A percentile compares a stretch with the other conserved stretches of the same genome.
Evolutionary conservation across 2,329 filamentous ascomycete species (phyloP).

Genomic region (Apiospora malaysiana): DNA sequence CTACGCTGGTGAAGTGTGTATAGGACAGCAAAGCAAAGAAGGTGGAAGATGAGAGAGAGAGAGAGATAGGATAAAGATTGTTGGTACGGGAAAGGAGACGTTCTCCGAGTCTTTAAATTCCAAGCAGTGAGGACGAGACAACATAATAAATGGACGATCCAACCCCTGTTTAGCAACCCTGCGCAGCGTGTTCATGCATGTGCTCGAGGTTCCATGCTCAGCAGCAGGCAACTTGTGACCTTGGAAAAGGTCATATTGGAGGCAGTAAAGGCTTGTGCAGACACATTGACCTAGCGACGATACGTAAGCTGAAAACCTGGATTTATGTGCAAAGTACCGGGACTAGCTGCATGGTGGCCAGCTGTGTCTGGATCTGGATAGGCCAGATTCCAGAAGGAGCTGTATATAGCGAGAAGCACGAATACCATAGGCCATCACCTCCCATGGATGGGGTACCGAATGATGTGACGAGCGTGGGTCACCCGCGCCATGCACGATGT

Average conservation of each 20-base stretch:
- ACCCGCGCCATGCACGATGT: slow-evolving; percentile 11
- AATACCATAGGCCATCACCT: background rate
- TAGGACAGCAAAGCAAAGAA: background rate
- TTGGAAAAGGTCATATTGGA: slow-evolving; percentile 15
- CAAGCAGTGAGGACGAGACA: background rate
- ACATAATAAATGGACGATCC: background rate
- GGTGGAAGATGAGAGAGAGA: slow-evolving; percentile 2
- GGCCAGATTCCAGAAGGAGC: background rate
- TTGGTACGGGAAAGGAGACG: background rate
- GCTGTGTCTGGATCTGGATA: background rate
- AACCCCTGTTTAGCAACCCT: slow-evolving; percentile 18
- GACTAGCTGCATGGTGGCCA: background rate
- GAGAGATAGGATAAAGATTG: background rate
- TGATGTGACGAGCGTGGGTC: slow-evolving; percentile 2
- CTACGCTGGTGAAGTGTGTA: background rate
- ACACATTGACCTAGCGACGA: slow-evolving; percentile 8
- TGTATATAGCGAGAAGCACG: background rate
- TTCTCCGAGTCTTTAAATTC: slow-evolving; percentile 19
- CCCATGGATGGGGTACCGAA: background rate
- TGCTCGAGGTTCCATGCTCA: slow-evolving; percentile 18
- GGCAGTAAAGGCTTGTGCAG: slow-evolving; percentile 2
- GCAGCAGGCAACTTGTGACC: slow-evolving; percentile 18
- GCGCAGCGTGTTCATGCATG: slow-evolving; percentile 13
- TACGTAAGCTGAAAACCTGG: slow-evolving; percentile 7
- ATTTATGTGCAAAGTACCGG: background rate